Evolutionary conservation across 805 yeast genomes (phyloP).

Genomic region (Limtongia smithiae): DNA sequence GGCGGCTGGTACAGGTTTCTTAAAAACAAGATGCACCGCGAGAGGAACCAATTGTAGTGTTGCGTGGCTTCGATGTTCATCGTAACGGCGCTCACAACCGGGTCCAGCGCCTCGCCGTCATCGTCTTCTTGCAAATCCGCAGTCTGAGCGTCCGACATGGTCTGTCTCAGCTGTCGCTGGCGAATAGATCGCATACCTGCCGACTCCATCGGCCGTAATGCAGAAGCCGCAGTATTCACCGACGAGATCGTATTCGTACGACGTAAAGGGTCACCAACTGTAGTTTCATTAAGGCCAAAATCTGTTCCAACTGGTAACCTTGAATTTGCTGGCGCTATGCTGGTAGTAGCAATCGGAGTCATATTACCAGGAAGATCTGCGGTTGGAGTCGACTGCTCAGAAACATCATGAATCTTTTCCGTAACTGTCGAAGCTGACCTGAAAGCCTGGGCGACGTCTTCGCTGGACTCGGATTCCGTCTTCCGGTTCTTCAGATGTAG

Average conservation of each 20-base stretch:
- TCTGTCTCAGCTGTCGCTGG: neutral
- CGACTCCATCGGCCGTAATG: slow-evolving; percentile 9
- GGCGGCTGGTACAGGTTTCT: slow-evolving; percentile 66
- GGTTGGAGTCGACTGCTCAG: neutral
- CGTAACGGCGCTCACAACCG: slow-evolving; percentile 25
- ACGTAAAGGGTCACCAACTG: neutral
- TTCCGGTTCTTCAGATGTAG: neutral
- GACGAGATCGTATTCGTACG: neutral
- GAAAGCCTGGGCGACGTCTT: neutral
- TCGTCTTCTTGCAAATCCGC: slow-evolving; percentile 9
- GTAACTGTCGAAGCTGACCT: too few relatives aligned
- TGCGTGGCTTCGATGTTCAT: slow-evolving; percentile 8
- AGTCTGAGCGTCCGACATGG: neutral
- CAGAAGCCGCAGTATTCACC: neutral
- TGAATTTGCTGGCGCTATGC: neutral
- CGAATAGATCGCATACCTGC: slow-evolving; percentile 19
- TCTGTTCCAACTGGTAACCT: too few relatives aligned
- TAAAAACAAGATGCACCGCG: slow-evolving; percentile 29
- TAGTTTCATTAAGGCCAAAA: neutral
- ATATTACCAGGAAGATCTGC: neutral
- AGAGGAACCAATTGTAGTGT: slow-evolving; percentile 3
- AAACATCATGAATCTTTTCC: too few relatives aligned
- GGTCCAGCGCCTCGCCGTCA: slow-evolving; percentile 29
- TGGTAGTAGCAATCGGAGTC: neutral
- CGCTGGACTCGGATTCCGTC: neutral